A percentile compares a stretch with the other conserved stretches of the same genome.
phyloP scores from a whole-genome alignment of 2,329 filamentous ascomycete species.

The Pseudogymnoascus sp. region DNA sequence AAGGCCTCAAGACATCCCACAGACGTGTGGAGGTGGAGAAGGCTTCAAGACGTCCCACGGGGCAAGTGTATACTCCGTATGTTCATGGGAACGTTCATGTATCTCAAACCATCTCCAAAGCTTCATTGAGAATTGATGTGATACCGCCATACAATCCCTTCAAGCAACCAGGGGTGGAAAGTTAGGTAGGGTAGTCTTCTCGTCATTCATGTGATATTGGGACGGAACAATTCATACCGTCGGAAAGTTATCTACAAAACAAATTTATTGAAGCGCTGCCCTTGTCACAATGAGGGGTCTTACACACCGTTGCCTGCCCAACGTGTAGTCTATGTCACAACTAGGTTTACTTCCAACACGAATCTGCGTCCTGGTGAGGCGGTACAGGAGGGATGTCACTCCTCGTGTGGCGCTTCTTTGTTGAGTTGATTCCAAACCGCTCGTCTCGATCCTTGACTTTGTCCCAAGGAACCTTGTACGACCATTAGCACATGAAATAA shows the following conservation, averaged over 20 bases:
- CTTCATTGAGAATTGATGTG: not conserved
- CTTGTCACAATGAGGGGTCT: not conserved
- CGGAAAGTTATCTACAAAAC: not conserved
- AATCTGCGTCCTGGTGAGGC: constrained; percentile 41
- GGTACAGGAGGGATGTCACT: constrained; percentile 43
- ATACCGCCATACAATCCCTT: not conserved
- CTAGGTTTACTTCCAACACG: constrained; percentile 35
- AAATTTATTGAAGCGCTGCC: not conserved
- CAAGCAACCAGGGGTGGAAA: not conserved
- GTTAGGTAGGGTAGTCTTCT: not conserved
- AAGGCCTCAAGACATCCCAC: too few species aligned
- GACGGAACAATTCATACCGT: not conserved
- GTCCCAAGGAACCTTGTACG: constrained; percentile 28
- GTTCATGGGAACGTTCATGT: not conserved
- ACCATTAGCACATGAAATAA: constrained; percentile 20
- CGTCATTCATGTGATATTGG: not conserved
- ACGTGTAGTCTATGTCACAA: not conserved
- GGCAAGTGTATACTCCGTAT: not conserved
- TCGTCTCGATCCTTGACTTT: constrained; percentile 43
- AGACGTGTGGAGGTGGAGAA: not conserved
- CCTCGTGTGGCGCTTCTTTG: constrained; percentile 46
- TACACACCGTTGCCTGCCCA: not conserved
- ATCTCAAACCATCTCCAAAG: not conserved
- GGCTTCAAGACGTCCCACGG: not conserved
- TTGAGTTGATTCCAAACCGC: constrained; percentile 45